Evolutionary conservation across 2,329 filamentous ascomycete genomes (phyloP), one percentile per base, ranked within the genome.

Genomic region (Huntiella decipiens): DNA sequence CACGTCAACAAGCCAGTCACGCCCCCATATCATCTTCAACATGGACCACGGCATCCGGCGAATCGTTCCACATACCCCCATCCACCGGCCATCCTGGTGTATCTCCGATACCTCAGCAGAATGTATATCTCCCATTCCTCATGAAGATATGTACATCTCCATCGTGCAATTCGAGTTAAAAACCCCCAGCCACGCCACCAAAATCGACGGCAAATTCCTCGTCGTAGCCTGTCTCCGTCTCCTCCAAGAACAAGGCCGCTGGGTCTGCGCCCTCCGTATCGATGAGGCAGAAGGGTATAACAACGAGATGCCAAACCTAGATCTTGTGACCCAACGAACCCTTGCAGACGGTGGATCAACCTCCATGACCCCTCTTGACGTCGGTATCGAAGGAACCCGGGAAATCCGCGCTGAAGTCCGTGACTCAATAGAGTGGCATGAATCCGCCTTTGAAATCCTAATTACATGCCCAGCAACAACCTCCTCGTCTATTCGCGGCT

Each of bases 361-460:
- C 10, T 43, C 48, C 31, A 47, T 44, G 36, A 38, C 48, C 5
- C 40, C 46, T 34, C 38, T 50, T 13, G 44, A 46, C 22, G 48
- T 50, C 32, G 48, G 48, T 12, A 41, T 50, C 10, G 48, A 50
- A n/a, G 44, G 44, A 2, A 38, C 12, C 10, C 48, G 48, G 3
- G 48, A 50, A 22, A 50, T 50, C 33, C 44, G 48, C 13, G 48
- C 48, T 17, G 48, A 50, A 16, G 48, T 50, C 8, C 28, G 42
- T 4, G 48, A 44, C 10, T 46, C 45, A 31, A 50, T 50, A 11
- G 48, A 50, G 31, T 50, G 48, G 48, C 48, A 50, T 16, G 45
- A 50, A 32, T 36, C 31, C 11, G 19, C 36, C 36, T 50, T 50
- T 43, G 45, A 47, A 10, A 43, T 50, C 15, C 38, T 35, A 3